These are phyloP conservation scores for Cladosporium austrohemisphaericum DNA, from an alignment of 2,329 filamentous ascomycete genomes.

Conservation along the genomic window DNA sequence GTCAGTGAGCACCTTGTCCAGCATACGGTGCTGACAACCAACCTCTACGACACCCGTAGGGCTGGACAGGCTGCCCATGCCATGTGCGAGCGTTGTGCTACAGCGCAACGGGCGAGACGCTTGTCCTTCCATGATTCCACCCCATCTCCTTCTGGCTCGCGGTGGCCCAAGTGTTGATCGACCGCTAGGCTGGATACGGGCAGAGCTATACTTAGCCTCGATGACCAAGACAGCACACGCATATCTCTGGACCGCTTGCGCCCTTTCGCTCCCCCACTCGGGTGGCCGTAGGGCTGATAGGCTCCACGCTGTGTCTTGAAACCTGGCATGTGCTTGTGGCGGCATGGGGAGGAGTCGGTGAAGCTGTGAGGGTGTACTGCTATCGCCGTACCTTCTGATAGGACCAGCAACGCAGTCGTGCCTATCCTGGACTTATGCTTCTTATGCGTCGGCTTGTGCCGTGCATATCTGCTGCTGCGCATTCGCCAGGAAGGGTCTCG, in stretches of 20 bases:
- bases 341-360: conserved; percentile 6
- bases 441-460: conserved; percentile 8
- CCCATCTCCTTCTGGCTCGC: background rate
- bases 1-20: conserved; percentile 13
- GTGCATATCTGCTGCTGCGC: background rate
- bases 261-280: conserved; percentile 1
- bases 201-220: conserved; percentile 12
- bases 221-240: conserved; percentile 14
- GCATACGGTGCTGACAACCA: conserved; percentile 12
- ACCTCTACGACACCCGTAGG: conserved; percentile 1
- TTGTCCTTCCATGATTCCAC: conserved; percentile 9
- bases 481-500: no score
- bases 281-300: conserved; percentile 14
- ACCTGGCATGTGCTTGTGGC: conserved; percentile 12
- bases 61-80: conserved; percentile 1
- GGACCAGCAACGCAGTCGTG: background rate
- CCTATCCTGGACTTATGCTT: background rate
- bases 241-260: conserved; percentile 1
- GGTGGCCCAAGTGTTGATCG: no score
- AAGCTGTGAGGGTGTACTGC: conserved; percentile 5
- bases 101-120: conserved; percentile 7
- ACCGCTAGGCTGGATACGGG: conserved; percentile 11
- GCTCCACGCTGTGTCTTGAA: background rate
- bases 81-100: conserved; percentile 15
- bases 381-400: conserved; percentile 7